Evolutionary conservation across 106 monocot genomes (phyloP).

Genomic region (Dendrobium officinale): DNA sequence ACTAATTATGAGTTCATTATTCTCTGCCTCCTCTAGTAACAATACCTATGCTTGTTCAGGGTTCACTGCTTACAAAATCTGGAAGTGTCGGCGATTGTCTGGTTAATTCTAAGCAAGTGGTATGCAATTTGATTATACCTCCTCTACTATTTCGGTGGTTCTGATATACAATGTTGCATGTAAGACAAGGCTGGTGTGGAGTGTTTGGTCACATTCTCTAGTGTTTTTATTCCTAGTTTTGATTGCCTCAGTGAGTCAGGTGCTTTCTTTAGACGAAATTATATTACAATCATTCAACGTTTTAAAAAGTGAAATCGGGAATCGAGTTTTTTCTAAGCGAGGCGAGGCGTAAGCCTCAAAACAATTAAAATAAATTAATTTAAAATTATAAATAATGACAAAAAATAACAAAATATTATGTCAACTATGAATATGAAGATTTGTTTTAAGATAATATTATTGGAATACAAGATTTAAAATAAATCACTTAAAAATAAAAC

Average conservation of each 20-base stretch:
- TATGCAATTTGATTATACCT: not conserved
- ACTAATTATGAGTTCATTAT: not conserved
- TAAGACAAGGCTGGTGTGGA: not conserved
- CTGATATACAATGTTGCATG: not conserved
- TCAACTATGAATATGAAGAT: too few species aligned
- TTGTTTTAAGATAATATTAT: too few species aligned
- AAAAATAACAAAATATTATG: too few species aligned
- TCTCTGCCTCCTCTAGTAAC: not conserved
- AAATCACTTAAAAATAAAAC: too few species aligned
- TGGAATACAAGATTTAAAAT: too few species aligned
- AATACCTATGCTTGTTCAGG: not conserved
- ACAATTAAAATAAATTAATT: too few species aligned
- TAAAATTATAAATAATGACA: too few species aligned
- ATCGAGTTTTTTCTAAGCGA: too few species aligned
- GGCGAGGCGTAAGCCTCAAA: too few species aligned
- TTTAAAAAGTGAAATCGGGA: too few species aligned
- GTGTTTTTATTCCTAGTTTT: not conserved
- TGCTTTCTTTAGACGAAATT: not conserved
- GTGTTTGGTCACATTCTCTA: not conserved
- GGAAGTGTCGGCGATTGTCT: not conserved
- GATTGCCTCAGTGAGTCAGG: not conserved
- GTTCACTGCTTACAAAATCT: constrained; percentile 1
- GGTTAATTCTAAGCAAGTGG: constrained; percentile 7
- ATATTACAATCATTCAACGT: not conserved
- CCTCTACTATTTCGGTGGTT: not conserved